phyloP scores from a whole-genome alignment of 1,284 basidiomycete genomes.

The Chalciporus sp. region DNA sequence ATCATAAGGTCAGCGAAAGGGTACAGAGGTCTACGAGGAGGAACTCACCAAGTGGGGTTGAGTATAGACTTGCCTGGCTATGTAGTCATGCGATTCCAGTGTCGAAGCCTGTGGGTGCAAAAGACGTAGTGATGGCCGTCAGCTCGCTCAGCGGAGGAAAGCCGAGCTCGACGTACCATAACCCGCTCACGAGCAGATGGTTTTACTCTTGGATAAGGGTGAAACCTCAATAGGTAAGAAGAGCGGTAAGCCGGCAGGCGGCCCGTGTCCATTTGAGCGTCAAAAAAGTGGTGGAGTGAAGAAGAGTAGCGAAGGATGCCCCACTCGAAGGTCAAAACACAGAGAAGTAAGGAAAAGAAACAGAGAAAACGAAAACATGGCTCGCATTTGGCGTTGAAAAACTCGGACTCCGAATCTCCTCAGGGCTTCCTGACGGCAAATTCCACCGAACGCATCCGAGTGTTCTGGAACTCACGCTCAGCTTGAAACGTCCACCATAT shows the following conservation, averaged over 20 bases:
- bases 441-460: neutral
- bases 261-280: conserved; percentile 20
- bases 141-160: neutral
- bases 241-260: conserved; percentile 31
- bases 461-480: neutral
- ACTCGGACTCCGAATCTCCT: neutral
- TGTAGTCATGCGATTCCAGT: neutral
- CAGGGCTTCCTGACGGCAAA: conserved; percentile 1
- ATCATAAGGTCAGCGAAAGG: conserved; percentile 2
- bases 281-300: neutral
- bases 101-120: conserved; percentile 7
- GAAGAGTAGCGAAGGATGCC: neutral
- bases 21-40: neutral
- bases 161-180: conserved; percentile 18
- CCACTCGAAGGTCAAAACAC: conserved; percentile 1
- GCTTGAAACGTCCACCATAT: neutral
- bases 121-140: neutral
- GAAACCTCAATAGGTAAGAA: conserved; percentile 31
- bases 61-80: neutral
- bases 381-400: neutral
- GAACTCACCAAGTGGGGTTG: conserved; percentile 7
- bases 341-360: neutral
- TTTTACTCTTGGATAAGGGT: conserved; percentile 31
- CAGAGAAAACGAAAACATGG: neutral
- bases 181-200: conserved; percentile 28